These are phyloP conservation scores for Trichosporon asahii DNA, from an alignment of 1,284 basidiomycete species.

Conservation along the genomic window DNA sequence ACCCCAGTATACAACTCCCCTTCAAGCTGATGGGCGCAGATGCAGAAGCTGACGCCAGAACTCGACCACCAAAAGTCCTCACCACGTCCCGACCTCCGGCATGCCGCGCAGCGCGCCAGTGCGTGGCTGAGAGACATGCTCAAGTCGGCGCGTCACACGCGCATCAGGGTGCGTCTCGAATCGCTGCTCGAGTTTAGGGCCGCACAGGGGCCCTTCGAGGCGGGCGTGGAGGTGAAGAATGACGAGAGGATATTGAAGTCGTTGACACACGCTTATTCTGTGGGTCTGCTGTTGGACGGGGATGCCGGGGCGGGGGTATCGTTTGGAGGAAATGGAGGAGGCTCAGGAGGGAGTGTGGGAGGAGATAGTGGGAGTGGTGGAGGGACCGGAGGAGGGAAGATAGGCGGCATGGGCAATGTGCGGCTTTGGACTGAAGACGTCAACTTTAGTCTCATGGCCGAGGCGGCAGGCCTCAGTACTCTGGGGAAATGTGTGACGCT, in stretches of 20 bases:
- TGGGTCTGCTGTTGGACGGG: no score
- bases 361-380: not conserved
- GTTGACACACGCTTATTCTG: not conserved
- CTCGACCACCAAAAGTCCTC: constrained; percentile 3
- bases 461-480: constrained; percentile 11
- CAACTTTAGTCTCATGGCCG: constrained; percentile 13
- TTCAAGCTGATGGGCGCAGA: not conserved
- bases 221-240: not conserved
- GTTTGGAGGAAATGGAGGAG: no score
- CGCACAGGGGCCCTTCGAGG: not conserved
- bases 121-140: not conserved
- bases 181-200: not conserved
- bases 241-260: not conserved
- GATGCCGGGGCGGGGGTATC: no score
- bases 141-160: not conserved
- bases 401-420: not conserved
- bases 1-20: no score
- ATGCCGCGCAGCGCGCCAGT: not conserved
- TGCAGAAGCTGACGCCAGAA: not conserved
- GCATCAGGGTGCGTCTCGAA: not conserved
- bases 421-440: constrained; percentile 17
- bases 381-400: not conserved
- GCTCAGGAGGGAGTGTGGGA: not conserved
- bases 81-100: not conserved
- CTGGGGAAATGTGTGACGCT: not conserved